Evolutionary conservation across 345 rosid genomes (phyloP).

Genomic region (Arabidopsis arenosa): DNA sequence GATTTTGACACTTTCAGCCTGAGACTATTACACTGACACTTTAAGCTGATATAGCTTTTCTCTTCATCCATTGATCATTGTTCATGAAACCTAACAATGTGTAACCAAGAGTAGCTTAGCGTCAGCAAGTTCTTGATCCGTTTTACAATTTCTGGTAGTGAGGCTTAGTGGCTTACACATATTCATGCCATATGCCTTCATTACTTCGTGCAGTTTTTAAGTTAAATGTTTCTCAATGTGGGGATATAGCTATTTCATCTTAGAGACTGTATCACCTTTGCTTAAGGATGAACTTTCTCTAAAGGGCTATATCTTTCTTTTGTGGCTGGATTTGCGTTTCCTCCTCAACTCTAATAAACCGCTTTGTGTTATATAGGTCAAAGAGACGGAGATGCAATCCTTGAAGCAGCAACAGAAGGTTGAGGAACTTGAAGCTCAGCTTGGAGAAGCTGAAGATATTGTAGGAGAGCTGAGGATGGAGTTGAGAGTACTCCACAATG

Average conservation of each 20-base stretch:
- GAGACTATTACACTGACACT: neutral
- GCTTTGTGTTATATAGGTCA: constrained; percentile 54
- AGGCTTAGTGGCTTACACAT: constrained; percentile 5
- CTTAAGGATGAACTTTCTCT: constrained; percentile 2
- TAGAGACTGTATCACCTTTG: constrained; percentile 11
- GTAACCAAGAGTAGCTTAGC: neutral
- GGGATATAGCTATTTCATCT: constrained; percentile 4
- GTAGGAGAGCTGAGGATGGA: constrained; percentile 85
- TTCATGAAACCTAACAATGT: neutral
- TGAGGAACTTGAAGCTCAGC: constrained; percentile 88
- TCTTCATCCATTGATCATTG: constrained; percentile 4
- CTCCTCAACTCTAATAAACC: neutral
- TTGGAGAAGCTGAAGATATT: constrained; percentile 87
- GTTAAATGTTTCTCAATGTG: neutral
- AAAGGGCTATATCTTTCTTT: constrained; percentile 5
- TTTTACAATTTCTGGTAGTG: neutral
- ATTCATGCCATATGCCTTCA: neutral
- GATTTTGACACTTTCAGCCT: constrained; percentile 3
- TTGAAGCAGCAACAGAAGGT: constrained; percentile 62
- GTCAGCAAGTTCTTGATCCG: constrained; percentile 7
- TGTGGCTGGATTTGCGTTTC: constrained; percentile 24
- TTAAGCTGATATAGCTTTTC: constrained; percentile 2
- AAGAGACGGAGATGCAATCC: constrained; percentile 66
- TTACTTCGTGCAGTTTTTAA: neutral
- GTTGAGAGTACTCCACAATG: constrained; percentile 64